Percentiles rank a stretch among this genome's conserved stretches.
These are phyloP conservation scores for Termitomyces sp. DNA, from an alignment of 768 basidiomycete species.

Conservation along the genomic window DNA sequence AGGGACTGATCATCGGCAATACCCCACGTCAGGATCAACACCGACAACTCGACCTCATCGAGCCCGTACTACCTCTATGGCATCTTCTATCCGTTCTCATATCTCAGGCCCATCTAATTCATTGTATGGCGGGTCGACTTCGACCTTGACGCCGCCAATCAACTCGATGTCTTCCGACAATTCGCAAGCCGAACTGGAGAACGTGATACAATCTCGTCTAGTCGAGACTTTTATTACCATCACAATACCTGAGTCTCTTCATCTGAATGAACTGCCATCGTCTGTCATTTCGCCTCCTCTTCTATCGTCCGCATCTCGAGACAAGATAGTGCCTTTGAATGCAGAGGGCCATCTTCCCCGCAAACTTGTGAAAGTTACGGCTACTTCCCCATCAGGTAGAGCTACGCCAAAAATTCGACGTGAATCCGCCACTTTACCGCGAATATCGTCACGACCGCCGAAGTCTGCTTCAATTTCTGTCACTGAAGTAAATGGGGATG, in stretches of 20 bases:
- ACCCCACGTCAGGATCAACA: slow-evolving; percentile 23
- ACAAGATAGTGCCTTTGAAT: slow-evolving; percentile 12
- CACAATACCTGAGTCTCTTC: slow-evolving; percentile 30
- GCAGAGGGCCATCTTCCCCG: slow-evolving; percentile 13
- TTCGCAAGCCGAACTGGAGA: slow-evolving; percentile 69
- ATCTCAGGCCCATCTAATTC: slow-evolving; percentile 21
- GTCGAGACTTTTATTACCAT: slow-evolving; percentile 77
- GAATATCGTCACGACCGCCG: slow-evolving; percentile 10
- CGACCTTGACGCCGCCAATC: slow-evolving; percentile 22
- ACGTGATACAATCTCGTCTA: slow-evolving; percentile 65
- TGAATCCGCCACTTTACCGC: slow-evolving; percentile 16
- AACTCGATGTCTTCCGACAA: slow-evolving; percentile 47
- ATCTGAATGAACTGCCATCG: background rate
- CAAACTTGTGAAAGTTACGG: slow-evolving; percentile 18
- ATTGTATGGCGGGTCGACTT: slow-evolving; percentile 16
- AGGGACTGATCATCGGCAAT: slow-evolving; percentile 14
- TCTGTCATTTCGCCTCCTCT: slow-evolving; percentile 3
- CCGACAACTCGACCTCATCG: slow-evolving; percentile 37
- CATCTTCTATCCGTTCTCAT: slow-evolving; percentile 44
- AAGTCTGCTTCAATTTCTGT: slow-evolving; percentile 27
- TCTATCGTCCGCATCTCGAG: background rate
- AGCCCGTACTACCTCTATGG: slow-evolving; percentile 49
- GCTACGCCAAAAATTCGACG: slow-evolving; percentile 17
- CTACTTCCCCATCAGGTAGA: slow-evolving; percentile 22
- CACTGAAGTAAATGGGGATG: slow-evolving; percentile 21